Evolutionary conservation across 2,329 filamentous ascomycete genomes (phyloP).

Genomic region (Hortaea sp.): DNA sequence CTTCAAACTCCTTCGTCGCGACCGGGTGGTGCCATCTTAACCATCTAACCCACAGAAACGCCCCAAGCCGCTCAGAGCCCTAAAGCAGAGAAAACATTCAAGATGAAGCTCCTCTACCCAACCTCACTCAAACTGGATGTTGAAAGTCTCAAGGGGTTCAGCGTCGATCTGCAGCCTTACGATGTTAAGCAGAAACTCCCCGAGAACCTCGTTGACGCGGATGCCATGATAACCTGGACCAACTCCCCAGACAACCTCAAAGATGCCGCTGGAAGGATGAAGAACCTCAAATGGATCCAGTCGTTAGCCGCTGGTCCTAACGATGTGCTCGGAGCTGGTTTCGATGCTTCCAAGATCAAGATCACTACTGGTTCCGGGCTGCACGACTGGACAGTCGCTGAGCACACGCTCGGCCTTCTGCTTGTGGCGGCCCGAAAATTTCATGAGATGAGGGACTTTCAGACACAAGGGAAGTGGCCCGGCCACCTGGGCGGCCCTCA

Average conservation of each 20-base stretch:
- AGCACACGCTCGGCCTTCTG: conserved; percentile 52
- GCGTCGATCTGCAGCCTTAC: conserved; percentile 48
- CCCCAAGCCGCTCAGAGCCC: too few relatives aligned
- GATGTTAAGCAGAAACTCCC: conserved; percentile 48
- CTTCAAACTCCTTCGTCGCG: too few relatives aligned
- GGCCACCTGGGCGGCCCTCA: conserved; percentile 52
- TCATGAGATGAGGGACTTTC: conserved; percentile 54
- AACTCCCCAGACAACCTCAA: conserved; percentile 50
- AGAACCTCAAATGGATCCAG: conserved; percentile 54
- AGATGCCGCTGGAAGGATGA: conserved; percentile 46
- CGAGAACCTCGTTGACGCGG: conserved; percentile 48
- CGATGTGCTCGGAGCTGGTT: conserved; percentile 53
- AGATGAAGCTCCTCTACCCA: conserved; percentile 58
- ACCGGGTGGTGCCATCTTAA: too few relatives aligned
- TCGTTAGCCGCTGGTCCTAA: conserved; percentile 57
- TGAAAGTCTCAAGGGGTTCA: conserved; percentile 48
- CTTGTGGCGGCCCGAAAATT: conserved; percentile 48
- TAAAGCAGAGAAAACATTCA: too few relatives aligned
- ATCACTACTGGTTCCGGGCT: conserved; percentile 54
- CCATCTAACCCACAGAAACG: too few relatives aligned
- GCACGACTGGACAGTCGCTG: conserved; percentile 55
- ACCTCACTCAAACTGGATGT: conserved; percentile 51
- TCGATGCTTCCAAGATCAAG: conserved; percentile 40
- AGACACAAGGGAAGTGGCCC: conserved; percentile 49
- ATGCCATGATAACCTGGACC: conserved; percentile 52